Evolutionary conservation across 495 filamentous ascomycete species (phyloP).

Genomic region (Neohortaea acidophila): DNA sequence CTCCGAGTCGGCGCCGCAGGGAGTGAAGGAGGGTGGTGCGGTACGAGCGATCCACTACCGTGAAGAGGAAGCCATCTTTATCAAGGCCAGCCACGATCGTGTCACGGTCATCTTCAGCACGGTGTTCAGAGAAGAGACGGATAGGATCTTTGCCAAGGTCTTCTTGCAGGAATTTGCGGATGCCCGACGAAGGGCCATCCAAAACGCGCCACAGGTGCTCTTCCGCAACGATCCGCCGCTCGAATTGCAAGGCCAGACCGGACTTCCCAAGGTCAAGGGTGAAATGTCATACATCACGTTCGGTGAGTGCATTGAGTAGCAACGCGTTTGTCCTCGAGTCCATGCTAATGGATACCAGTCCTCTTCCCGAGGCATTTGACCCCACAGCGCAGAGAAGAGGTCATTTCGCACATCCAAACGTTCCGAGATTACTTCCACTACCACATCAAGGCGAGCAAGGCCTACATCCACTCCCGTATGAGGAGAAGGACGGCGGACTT

Average conservation of each 20-base stretch:
- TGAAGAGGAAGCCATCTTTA: slow-evolving; percentile 98
- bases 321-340: too few species aligned
- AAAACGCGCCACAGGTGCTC: slow-evolving; percentile 97
- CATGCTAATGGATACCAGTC: slow-evolving; percentile 37
- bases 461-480: slow-evolving; percentile 98
- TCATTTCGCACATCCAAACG: slow-evolving; percentile 96
- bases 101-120: slow-evolving; percentile 99
- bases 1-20: slow-evolving; percentile 79
- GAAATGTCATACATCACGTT: slow-evolving; percentile 97
- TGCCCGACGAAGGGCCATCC: slow-evolving; percentile 80
- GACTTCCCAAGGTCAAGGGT: slow-evolving; percentile 52
- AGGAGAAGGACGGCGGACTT: slow-evolving; percentile 92
- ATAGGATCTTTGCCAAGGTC: slow-evolving; percentile 91
- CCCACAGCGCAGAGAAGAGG: slow-evolving; percentile 73
- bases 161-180: slow-evolving; percentile 95
- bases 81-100: slow-evolving; percentile 90
- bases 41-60: slow-evolving; percentile 96
- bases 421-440: slow-evolving; percentile 99
- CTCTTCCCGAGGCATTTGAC: slow-evolving; percentile 92
- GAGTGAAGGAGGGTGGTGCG: slow-evolving; percentile 71
- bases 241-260: slow-evolving; percentile 73
- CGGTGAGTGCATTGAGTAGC: slow-evolving; percentile 38
- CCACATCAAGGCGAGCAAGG: slow-evolving; percentile 91
- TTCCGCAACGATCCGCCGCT: slow-evolving; percentile 90
- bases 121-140: slow-evolving; percentile 92